phyloP scores from a whole-genome alignment of 2,329 filamentous ascomycete species.

The Aspergillus sp. region DNA sequence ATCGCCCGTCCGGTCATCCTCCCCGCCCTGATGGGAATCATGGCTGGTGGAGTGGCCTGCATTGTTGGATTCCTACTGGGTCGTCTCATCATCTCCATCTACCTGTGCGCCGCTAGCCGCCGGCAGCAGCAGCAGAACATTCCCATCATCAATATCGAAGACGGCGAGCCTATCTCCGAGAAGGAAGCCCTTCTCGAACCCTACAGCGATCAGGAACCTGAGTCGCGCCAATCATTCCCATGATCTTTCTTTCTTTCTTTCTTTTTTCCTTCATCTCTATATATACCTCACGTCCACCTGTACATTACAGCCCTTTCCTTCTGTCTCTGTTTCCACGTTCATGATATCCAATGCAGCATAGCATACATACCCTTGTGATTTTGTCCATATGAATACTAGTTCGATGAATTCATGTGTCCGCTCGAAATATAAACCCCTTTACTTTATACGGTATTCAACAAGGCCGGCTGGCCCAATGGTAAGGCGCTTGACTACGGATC shows the following conservation, averaged over 20 bases:
- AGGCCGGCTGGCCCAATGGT: constrained; percentile 32
- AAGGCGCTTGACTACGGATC: constrained; percentile 57
- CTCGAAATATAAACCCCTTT: not conserved
- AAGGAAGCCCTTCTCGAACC: constrained; percentile 17
- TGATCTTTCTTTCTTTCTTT: not conserved
- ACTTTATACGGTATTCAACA: rapidly evolving
- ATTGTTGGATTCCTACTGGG: constrained; percentile 43
- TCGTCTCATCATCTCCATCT: constrained; percentile 14
- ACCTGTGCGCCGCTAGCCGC: constrained; percentile 12
- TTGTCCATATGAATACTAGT: not conserved
- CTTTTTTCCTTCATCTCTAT: constrained; percentile 3
- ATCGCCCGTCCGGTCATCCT: constrained; percentile 40
- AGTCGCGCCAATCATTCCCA: not conserved
- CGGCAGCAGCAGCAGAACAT: not conserved
- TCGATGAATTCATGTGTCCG: not conserved
- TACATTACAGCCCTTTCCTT: not conserved
- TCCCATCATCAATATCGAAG: constrained; percentile 1
- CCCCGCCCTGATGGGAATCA: constrained; percentile 42
- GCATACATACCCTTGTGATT: not conserved
- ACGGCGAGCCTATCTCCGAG: constrained; percentile 17
- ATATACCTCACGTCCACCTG: not conserved
- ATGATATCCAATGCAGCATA: constrained; percentile 15
- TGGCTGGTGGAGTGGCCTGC: constrained; percentile 40
- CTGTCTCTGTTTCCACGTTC: not conserved
- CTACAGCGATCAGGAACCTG: constrained; percentile 7